Evolutionary conservation across 768 basidiomycete species (phyloP), one percentile per base, ranked within the genome.

Genomic region (Asterophora parasitica): DNA sequence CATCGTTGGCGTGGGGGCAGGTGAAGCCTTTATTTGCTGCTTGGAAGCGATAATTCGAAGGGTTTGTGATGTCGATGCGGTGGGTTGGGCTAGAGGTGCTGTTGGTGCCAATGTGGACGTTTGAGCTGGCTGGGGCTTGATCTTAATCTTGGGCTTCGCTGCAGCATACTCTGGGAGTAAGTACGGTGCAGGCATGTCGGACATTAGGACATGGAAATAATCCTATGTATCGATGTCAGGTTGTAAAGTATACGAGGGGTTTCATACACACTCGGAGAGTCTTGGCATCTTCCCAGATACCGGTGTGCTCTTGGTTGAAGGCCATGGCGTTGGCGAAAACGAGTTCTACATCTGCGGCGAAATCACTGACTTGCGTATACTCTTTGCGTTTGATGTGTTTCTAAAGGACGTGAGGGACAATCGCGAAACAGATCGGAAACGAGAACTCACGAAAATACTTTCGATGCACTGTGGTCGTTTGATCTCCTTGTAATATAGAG

Each of bases 301-400:
- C 76, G 20, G 85, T 89, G 59, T 86, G 82, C 23, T 95, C 92
- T 59, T 80, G 82, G 57, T 97, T 97, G 68, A 93, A 97, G 48
- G 77, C 67, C 62, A 90, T 73, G 8, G 92, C 94, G 61, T 97
- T 97, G 6, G 81, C 78, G 66, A 93, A 95, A 19, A 97, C 86
- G 34, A 93, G 76, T 57, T 93, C 90, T 11, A 94, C 85, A 50
- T 97, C 94, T 7, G 79, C 79, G 36, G 85, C 84, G 59, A 94
- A 95, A 19, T 86, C 83, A 4, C 76, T 71, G 4, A 78, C 68
- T 73, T 77, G 16, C 61, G 58, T 6, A 61, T 95, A 97, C 55
- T 87, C 83, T 61, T 91, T 88, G 48, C 79, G 79, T 59, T 89
- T 85, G 53, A 95, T 70, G 41, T 79, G 81, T 79, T 83, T 85